Evolutionary conservation across 495 filamentous ascomycete species (phyloP).

Genomic region (Annulohypoxylon bovei): DNA sequence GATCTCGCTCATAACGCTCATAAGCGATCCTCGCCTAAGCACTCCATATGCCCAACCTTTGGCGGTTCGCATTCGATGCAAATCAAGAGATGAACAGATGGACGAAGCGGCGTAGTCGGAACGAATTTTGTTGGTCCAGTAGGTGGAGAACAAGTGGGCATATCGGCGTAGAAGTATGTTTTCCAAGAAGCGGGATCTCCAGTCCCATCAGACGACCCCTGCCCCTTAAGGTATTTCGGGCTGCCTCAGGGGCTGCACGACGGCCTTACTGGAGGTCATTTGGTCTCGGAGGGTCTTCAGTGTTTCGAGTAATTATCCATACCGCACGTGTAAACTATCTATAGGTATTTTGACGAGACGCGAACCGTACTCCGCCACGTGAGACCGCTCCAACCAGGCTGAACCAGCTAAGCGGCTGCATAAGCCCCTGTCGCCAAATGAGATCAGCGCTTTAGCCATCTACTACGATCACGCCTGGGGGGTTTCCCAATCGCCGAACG

Average conservation of each 20-base stretch:
- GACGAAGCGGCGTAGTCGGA: slow-evolving; percentile 8
- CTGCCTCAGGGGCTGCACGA: slow-evolving; percentile 28
- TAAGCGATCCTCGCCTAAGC: slow-evolving; percentile 8
- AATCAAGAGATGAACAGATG: slow-evolving; percentile 3
- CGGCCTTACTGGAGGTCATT: slow-evolving; percentile 35
- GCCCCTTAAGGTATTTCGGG: slow-evolving; percentile 15
- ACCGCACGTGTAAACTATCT: slow-evolving; percentile 32
- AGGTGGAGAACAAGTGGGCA: slow-evolving; percentile 28
- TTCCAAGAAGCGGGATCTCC: slow-evolving; percentile 19
- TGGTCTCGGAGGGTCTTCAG: slow-evolving; percentile 8
- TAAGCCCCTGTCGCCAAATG: slow-evolving; percentile 21
- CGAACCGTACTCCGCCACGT: slow-evolving; percentile 41
- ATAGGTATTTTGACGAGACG: slow-evolving; percentile 30
- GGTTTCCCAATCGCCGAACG: background rate
- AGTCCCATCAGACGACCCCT: slow-evolving; percentile 17
- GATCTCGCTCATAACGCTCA: slow-evolving; percentile 5
- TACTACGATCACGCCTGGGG: slow-evolving; percentile 21
- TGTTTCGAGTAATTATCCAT: slow-evolving; percentile 18
- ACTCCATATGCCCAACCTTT: slow-evolving; percentile 16
- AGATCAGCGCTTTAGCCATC: slow-evolving; percentile 7
- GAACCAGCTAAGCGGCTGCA: slow-evolving; percentile 39
- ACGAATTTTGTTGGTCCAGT: slow-evolving; percentile 8
- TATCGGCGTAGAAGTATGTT: slow-evolving; percentile 10
- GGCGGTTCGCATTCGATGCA: slow-evolving; percentile 9
- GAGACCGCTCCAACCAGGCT: slow-evolving; percentile 35